A percentile compares a stretch with the other conserved stretches of the same genome.
These are phyloP conservation scores for Phytopythium montanum DNA, from an alignment of 352 stramenopile species.

Conservation along the genomic window DNA sequence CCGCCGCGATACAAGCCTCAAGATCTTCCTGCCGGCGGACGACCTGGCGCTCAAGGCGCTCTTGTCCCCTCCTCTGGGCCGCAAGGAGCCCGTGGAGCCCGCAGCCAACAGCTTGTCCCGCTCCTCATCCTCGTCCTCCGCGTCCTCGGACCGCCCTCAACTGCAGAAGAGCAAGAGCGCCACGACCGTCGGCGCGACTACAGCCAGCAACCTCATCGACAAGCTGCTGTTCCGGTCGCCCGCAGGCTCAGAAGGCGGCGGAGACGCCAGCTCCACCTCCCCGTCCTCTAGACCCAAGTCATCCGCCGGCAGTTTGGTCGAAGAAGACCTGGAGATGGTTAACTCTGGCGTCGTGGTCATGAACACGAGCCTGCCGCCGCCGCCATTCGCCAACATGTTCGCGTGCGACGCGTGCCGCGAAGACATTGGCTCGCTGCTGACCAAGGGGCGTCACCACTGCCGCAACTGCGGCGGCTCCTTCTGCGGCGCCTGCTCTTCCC, in stretches of 20 bases:
- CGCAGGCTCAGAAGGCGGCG: not conserved
- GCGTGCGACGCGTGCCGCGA: constrained; percentile 66
- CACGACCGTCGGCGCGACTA: not conserved
- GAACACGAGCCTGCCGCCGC: constrained; percentile 50
- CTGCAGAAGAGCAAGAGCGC: constrained; percentile 7
- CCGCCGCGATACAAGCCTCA: constrained; percentile 26
- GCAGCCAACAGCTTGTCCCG: not conserved
- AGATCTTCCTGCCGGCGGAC: constrained; percentile 54
- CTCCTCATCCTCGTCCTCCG: not conserved
- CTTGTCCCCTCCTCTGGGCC: constrained; percentile 27
- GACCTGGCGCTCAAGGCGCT: constrained; percentile 55
- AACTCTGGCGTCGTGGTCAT: constrained; percentile 41
- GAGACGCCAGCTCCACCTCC: constrained; percentile 1
- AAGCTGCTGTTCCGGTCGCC: constrained; percentile 32
- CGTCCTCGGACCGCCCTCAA: not conserved
- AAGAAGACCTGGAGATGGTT: constrained; percentile 41
- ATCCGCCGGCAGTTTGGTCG: constrained; percentile 31
- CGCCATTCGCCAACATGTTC: constrained; percentile 78
- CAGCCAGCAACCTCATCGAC: constrained; percentile 24
- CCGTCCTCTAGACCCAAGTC: constrained; percentile 15
- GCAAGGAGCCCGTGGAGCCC: too few species aligned
- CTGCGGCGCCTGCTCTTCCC: constrained; percentile 54
- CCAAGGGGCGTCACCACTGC: constrained; percentile 71
- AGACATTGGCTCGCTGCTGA: constrained; percentile 69
- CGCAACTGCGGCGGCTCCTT: constrained; percentile 80